Evolutionary conservation across 805 yeast genomes (phyloP).

Genomic region (Ogataea naganishii): DNA sequence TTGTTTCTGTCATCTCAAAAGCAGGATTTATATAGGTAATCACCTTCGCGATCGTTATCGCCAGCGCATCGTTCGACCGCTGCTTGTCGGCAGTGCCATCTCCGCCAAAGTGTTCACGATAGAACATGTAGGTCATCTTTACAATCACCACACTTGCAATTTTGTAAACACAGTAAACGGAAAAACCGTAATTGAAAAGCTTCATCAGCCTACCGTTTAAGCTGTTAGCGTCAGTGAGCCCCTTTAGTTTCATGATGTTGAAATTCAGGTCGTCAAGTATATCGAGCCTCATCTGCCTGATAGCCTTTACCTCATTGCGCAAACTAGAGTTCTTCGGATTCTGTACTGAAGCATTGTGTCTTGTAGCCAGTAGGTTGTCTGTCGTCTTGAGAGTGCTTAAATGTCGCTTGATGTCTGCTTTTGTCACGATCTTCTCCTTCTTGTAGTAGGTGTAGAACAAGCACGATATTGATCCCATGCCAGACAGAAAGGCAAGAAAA

Average conservation of each 20-base stretch:
- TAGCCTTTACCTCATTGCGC: constrained; percentile 29
- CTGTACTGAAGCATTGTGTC: constrained; percentile 24
- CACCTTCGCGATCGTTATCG: constrained; percentile 37
- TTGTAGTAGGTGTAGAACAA: constrained; percentile 23
- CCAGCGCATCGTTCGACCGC: constrained; percentile 32
- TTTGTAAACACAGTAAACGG: constrained; percentile 42
- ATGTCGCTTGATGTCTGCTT: constrained; percentile 24
- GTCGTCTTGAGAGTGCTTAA: constrained; percentile 35
- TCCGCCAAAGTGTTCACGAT: constrained; percentile 6
- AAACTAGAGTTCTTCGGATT: constrained; percentile 21
- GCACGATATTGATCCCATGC: constrained; percentile 42
- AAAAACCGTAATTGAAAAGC: constrained; percentile 17
- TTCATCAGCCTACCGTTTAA: constrained; percentile 8
- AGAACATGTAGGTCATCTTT: constrained; percentile 27
- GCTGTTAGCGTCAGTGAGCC: no score
- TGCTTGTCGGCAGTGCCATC: constrained; percentile 3
- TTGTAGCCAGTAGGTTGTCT: constrained; percentile 22
- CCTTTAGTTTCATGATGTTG: constrained; percentile 6
- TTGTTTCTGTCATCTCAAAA: constrained; percentile 28
- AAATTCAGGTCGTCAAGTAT: constrained; percentile 9
- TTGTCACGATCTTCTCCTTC: constrained; percentile 16
- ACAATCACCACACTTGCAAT: constrained; percentile 32
- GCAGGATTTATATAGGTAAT: constrained; percentile 18
- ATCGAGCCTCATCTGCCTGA: constrained; percentile 20
- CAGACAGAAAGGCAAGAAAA: constrained; percentile 41